Evolutionary conservation across 1,139 yeast genomes (phyloP).

Genomic region (Diutina sp.): DNA sequence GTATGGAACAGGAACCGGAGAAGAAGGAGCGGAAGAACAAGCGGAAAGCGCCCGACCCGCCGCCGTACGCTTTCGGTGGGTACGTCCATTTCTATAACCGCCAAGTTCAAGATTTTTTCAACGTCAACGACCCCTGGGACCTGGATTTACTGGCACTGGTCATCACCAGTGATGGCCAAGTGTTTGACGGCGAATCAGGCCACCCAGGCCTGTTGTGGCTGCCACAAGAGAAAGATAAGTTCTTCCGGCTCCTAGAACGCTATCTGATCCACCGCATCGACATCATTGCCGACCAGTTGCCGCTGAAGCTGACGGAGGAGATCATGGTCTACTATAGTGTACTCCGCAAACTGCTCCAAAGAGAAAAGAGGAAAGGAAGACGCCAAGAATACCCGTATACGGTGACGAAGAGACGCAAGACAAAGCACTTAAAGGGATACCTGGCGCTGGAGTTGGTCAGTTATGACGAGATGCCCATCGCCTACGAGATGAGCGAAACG

Average conservation of each 20-base stretch:
- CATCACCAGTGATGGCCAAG: not conserved
- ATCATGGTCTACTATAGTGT: not conserved
- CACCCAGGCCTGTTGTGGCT: not conserved
- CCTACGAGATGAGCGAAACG: not conserved
- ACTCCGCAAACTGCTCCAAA: not conserved
- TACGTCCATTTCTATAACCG: constrained; percentile 10
- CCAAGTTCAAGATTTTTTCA: constrained; percentile 5
- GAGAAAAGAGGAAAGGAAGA: not conserved
- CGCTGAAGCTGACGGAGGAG: not conserved
- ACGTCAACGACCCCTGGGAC: not conserved
- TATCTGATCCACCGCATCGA: constrained; percentile 1
- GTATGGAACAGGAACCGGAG: too few species aligned
- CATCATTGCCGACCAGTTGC: not conserved
- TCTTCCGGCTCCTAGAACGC: not conserved
- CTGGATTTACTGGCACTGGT: not conserved
- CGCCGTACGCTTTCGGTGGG: not conserved
- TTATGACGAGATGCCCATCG: not conserved
- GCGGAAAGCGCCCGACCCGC: not conserved
- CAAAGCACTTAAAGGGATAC: not conserved
- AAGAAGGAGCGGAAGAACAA: too few species aligned
- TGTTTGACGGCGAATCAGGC: not conserved
- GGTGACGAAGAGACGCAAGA: not conserved
- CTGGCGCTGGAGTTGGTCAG: not conserved
- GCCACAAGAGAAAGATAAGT: not conserved
- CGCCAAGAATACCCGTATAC: not conserved